phyloP scores from a whole-genome alignment of 768 basidiomycete genomes.

The Aureoboletus auriporus region DNA sequence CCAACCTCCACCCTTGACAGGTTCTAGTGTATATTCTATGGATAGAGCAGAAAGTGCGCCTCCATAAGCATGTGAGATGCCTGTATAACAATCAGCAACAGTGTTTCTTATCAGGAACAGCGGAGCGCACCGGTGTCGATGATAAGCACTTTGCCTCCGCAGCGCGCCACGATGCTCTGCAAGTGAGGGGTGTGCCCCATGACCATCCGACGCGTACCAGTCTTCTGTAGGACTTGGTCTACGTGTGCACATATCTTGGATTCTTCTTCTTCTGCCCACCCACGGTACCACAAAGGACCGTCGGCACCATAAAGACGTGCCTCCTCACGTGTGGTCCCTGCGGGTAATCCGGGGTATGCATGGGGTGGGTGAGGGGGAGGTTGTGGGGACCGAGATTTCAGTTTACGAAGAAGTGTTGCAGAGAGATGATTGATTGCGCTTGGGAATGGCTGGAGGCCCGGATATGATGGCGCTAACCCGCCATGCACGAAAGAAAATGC shows the following conservation, averaged over 20 bases:
- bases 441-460: slow-evolving; percentile 77
- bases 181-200: slow-evolving; percentile 98
- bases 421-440: slow-evolving; percentile 76
- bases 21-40: slow-evolving; percentile 78
- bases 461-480: slow-evolving; percentile 77
- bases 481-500: slow-evolving; percentile 94
- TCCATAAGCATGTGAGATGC: slow-evolving; percentile 96
- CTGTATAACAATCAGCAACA: slow-evolving; percentile 34
- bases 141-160: slow-evolving; percentile 89
- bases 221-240: slow-evolving; percentile 62
- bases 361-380: slow-evolving; percentile 78
- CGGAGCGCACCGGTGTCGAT: slow-evolving; percentile 79
- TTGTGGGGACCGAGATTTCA: slow-evolving; percentile 62
- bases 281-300: slow-evolving; percentile 94
- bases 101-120: neutral
- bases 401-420: slow-evolving; percentile 60
- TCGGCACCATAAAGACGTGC: slow-evolving; percentile 64
- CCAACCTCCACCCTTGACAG: slow-evolving; percentile 38
- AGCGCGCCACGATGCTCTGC: slow-evolving; percentile 78
- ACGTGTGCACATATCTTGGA: slow-evolving; percentile 67
- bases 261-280: slow-evolving; percentile 80
- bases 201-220: slow-evolving; percentile 83
- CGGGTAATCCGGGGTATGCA: slow-evolving; percentile 69
- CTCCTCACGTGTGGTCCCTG: slow-evolving; percentile 62
- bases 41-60: slow-evolving; percentile 86